These are phyloP conservation scores for Penicillium paneum DNA, from an alignment of 2,329 filamentous ascomycete species.

Conservation along the genomic window DNA sequence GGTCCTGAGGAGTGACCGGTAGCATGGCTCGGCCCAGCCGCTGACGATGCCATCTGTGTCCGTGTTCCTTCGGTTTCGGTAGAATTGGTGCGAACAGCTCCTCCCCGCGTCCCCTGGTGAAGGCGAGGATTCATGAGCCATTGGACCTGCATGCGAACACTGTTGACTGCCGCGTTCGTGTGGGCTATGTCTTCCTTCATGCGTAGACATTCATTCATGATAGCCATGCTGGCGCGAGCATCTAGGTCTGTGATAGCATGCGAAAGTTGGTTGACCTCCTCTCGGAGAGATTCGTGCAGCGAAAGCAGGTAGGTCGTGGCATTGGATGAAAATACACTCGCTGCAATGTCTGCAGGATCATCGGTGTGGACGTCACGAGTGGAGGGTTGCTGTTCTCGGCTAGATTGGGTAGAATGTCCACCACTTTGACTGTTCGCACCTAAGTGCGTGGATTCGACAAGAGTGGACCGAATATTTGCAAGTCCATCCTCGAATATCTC, in stretches of 20 bases:
- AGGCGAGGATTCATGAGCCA: slow-evolving; percentile 60
- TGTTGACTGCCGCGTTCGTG: slow-evolving; percentile 58
- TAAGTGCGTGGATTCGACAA: slow-evolving; percentile 33
- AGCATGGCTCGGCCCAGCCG: slow-evolving; percentile 26
- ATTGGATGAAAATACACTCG: slow-evolving; percentile 35
- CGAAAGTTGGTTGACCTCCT: slow-evolving; percentile 56
- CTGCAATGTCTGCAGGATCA: slow-evolving; percentile 17
- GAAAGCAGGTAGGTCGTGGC: slow-evolving; percentile 58
- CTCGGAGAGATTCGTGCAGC: slow-evolving; percentile 59
- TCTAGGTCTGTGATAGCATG: slow-evolving; percentile 58
- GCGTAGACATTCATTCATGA: slow-evolving; percentile 61
- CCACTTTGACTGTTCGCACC: not conserved
- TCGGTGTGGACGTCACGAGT: slow-evolving; percentile 10
- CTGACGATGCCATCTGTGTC: slow-evolving; percentile 20
- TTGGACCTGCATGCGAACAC: slow-evolving; percentile 59
- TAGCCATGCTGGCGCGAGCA: slow-evolving; percentile 59
- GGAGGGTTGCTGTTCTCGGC: slow-evolving; percentile 11
- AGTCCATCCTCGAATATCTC: slow-evolving; percentile 48
- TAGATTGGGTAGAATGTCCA: slow-evolving; percentile 11
- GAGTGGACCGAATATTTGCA: slow-evolving; percentile 40
- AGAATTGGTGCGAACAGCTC: slow-evolving; percentile 20
- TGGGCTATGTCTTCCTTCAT: slow-evolving; percentile 62
- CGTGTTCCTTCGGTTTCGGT: slow-evolving; percentile 14
- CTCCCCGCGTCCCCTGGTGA: slow-evolving; percentile 40
- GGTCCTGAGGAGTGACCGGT: slow-evolving; percentile 22